Evolutionary conservation across 257 asterid genomes (phyloP), one percentile per base, ranked within the genome.

Genomic region (Jaltomata sinuosa): DNA sequence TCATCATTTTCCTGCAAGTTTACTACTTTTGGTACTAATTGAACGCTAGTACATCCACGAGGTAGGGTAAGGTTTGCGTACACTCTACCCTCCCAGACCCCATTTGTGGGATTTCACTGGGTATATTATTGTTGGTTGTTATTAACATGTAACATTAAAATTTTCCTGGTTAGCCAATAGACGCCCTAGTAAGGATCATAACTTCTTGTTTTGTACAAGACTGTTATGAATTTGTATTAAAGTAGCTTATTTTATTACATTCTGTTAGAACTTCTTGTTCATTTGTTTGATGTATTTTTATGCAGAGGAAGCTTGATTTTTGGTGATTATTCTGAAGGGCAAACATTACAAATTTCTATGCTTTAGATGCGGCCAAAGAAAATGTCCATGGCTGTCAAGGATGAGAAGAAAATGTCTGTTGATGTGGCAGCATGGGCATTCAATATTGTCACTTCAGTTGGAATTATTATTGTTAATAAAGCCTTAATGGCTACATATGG

Each of bases 401-500:
- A 90, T 83, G 93, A 89, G 54, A 67, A 87, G 84, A 93, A 91
- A 84, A 86, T 69, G 84, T 36, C 89, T 52, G 82, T 88, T 72
- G 95, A 92, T 86, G 31, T 77, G 31, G 96, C 91, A 3, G 94
- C 98, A 47, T 94, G 94, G 97, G 16, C 83, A 77, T 92, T 92
- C 88, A 92, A 92, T 62, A 88, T 94, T 38, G 91, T 92, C 83
- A 89, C 94, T 78, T 92, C 96, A 22, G 94, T 92, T 53, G 94
- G 93, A 79, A 90, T 92, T 32, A 92, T 92, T n/a, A 85, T 92
- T 7, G 94, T 87, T 49, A 92, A 92, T 82, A 92, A 92, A 84
- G 89, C 94, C 71, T 84, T 92, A 68, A 89, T 92, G 96, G 91
- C 92, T 12, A 87, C 91, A n/a, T 92, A 91, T 61, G 96, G 96